These are phyloP conservation scores for Rutidosis leptorrhynchoides DNA, from an alignment of 129 eudicot genomes.

Conservation along the genomic window DNA sequence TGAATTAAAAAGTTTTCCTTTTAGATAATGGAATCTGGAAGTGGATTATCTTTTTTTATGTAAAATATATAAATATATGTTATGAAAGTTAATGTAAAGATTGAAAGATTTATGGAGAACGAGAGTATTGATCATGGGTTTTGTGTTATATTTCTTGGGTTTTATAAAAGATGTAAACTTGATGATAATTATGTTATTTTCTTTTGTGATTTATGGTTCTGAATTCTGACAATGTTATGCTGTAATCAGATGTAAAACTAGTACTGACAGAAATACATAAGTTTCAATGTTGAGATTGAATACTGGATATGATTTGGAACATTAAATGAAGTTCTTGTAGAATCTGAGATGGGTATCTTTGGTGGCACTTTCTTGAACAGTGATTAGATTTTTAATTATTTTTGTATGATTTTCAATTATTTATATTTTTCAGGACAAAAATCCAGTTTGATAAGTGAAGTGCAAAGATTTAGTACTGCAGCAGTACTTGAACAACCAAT, in stretches of 20 bases:
- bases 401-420: neutral
- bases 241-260: neutral
- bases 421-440: slow-evolving; percentile 31
- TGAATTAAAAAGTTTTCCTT: neutral
- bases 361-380: slow-evolving; percentile 16
- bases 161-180: slow-evolving; percentile 11
- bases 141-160: slow-evolving; percentile 11
- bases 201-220: neutral
- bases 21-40: slow-evolving; percentile 16
- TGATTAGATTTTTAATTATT: neutral
- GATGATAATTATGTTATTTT: neutral
- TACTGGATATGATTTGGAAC: neutral
- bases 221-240: neutral
- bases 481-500: slow-evolving; percentile 48
- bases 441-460: slow-evolving; percentile 23
- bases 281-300: neutral
- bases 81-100: neutral
- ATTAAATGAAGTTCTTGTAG: neutral
- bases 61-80: no score
- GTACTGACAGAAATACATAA: neutral
- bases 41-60: neutral
- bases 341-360: neutral
- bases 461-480: slow-evolving; percentile 37
- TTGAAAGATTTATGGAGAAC: neutral
- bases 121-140: neutral